Conservation (phyloP, 2,329 filamentous ascomycete genomes). For the Geoglossum cookeanum region DNA sequence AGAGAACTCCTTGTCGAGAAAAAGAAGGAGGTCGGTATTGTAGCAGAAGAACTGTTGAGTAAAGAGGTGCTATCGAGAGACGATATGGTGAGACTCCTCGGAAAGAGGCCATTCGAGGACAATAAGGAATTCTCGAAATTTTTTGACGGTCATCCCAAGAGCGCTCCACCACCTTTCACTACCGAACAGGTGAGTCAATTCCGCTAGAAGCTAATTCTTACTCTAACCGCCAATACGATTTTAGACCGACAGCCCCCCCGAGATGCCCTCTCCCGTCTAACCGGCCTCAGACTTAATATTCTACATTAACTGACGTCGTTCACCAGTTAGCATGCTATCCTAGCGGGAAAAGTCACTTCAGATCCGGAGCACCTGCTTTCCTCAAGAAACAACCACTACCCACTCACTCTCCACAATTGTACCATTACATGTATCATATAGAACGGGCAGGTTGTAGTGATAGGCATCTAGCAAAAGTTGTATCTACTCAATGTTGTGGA, state of each 20-base stretch:
- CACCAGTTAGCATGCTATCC: neutral
- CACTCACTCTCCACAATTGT: neutral
- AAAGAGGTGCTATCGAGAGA: constrained; percentile 88
- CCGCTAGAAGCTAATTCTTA: neutral
- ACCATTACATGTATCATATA: neutral
- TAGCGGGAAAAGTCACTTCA: neutral
- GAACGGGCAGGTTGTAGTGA: neutral
- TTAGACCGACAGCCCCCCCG: constrained; percentile 3
- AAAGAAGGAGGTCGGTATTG: constrained; percentile 71
- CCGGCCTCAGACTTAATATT: neutral
- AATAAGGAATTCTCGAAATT: constrained; percentile 85
- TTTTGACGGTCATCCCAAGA: constrained; percentile 39
- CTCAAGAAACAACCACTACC: neutral
- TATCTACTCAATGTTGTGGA: neutral
- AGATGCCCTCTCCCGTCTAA: constrained; percentile 3
- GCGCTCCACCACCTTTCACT: constrained; percentile 12
- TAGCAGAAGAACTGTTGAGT: constrained; percentile 78
- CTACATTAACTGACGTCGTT: neutral
- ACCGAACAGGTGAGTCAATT: neutral
- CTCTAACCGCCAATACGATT: neutral
- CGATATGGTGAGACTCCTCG: constrained; percentile 77
- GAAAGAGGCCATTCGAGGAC: constrained; percentile 68
- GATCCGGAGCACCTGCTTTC: neutral
- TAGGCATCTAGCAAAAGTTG: neutral
- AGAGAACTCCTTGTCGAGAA: constrained; percentile 63